Percentiles rank a stretch among this genome's conserved stretches.
These are phyloP conservation scores for Vickermania ingenoplastis DNA, from an alignment of 208 protist genomes.

Conservation along the genomic window DNA sequence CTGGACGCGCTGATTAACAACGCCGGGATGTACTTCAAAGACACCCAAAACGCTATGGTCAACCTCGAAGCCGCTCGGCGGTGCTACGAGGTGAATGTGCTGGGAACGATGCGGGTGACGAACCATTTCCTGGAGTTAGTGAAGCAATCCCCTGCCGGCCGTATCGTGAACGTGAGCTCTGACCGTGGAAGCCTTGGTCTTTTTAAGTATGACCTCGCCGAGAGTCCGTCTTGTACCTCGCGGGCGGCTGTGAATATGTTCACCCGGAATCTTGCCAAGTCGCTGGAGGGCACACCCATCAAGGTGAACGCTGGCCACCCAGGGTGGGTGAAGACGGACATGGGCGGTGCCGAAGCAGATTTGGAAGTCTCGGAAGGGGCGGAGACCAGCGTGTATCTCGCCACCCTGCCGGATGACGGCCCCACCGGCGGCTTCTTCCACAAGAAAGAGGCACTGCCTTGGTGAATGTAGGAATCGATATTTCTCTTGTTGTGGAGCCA, in stretches of 20 bases:
- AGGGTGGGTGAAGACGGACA: constrained; percentile 67
- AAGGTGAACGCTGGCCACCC: constrained; percentile 69
- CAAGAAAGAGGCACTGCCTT: constrained; percentile 55
- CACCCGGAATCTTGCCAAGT: constrained; percentile 46
- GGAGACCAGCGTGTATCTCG: constrained; percentile 62
- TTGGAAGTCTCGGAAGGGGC: constrained; percentile 48
- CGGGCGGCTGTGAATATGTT: constrained; percentile 78
- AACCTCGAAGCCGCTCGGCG: constrained; percentile 21
- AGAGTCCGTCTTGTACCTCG: constrained; percentile 35
- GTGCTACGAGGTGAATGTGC: constrained; percentile 54
- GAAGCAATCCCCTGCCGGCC: constrained; percentile 38
- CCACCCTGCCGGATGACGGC: constrained; percentile 55
- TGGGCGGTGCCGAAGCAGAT: constrained; percentile 34
- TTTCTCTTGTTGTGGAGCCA: no score
- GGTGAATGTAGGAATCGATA: no score
- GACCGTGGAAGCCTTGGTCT: constrained; percentile 45
- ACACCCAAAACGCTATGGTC: constrained; percentile 2
- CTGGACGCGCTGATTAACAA: constrained; percentile 77
- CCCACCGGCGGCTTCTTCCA: constrained; percentile 67
- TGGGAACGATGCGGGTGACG: constrained; percentile 38
- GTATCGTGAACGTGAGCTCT: constrained; percentile 64
- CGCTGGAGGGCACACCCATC: constrained; percentile 36
- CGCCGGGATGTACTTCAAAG: constrained; percentile 18
- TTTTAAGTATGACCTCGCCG: constrained; percentile 10
- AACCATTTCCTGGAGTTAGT: constrained; percentile 58